phyloP scores from a whole-genome alignment of 176 grass and related monocot species.

The Guadua angustifolia region DNA sequence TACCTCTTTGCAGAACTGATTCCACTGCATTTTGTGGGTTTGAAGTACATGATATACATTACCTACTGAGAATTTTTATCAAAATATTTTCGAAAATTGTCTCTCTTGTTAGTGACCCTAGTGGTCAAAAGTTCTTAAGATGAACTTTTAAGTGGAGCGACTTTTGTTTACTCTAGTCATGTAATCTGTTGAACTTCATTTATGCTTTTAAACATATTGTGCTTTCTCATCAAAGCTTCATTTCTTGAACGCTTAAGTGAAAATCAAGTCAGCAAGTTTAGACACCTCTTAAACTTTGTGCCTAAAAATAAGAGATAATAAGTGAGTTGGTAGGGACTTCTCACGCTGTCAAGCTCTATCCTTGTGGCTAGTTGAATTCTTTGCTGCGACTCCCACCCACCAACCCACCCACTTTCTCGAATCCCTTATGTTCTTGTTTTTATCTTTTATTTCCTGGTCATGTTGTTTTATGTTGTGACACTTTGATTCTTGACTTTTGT shows the following conservation, averaged over 20 bases:
- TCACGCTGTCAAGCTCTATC: neutral
- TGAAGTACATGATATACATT: slow-evolving; percentile 12
- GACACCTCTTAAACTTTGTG: neutral
- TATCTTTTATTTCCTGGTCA: neutral
- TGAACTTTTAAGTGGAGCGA: neutral
- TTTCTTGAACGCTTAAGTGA: neutral
- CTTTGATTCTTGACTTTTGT: slow-evolving; percentile 28
- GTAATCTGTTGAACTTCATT: slow-evolving; percentile 4
- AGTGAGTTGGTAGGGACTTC: slow-evolving; percentile 7
- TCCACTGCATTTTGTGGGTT: neutral
- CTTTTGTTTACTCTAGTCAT: neutral
- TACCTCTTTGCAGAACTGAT: neutral
- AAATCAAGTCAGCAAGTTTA: neutral
- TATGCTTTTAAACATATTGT: neutral
- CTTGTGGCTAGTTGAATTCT: neutral
- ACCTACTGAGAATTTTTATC: neutral
- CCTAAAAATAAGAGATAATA: slow-evolving; percentile 1
- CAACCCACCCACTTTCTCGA: neutral
- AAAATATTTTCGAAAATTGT: slow-evolving; percentile 8
- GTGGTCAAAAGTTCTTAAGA: slow-evolving; percentile 14
- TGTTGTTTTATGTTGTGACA: neutral
- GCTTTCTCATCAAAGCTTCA: slow-evolving; percentile 18
- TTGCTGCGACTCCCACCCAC: neutral
- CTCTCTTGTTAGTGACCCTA: neutral
- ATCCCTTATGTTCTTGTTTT: slow-evolving; percentile 3